These are phyloP conservation scores for Ceratobasidium sp. DNA, from an alignment of 1,284 basidiomycete species.

Conservation along the genomic window DNA sequence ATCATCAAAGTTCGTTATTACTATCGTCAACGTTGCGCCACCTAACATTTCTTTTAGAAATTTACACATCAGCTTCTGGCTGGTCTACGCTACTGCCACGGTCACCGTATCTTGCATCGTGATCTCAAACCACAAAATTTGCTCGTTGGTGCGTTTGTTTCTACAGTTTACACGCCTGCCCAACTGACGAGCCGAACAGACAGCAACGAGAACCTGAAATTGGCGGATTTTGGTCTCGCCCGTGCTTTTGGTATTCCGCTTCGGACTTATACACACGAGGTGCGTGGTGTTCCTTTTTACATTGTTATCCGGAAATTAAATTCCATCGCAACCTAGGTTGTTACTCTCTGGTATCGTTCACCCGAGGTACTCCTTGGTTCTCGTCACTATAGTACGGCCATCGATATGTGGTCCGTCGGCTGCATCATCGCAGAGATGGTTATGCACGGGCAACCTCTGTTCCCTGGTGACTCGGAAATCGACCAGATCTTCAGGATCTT, in stretches of 20 bases:
- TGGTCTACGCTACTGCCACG: slow-evolving; percentile 95
- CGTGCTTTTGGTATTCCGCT: slow-evolving; percentile 98
- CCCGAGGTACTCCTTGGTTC: slow-evolving; percentile 97
- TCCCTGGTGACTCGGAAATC: slow-evolving; percentile 99
- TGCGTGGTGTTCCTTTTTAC: slow-evolving; percentile 57
- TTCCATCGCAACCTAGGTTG: slow-evolving; percentile 72
- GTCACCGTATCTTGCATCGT: slow-evolving; percentile 95
- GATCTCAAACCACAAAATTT: slow-evolving; percentile 99
- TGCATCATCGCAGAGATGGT: slow-evolving; percentile 96
- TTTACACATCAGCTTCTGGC: slow-evolving; percentile 89
- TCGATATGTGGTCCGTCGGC: slow-evolving; percentile 98
- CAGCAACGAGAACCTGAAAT: slow-evolving; percentile 88
- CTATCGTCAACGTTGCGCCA: background rate
- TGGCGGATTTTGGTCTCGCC: slow-evolving; percentile 97
- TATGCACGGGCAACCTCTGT: slow-evolving; percentile 87
- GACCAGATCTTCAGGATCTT: slow-evolving; percentile 99
- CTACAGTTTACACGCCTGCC: background rate
- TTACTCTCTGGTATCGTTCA: slow-evolving; percentile 98
- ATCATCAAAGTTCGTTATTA: slow-evolving; percentile 80
- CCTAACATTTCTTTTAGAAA: slow-evolving; percentile 70
- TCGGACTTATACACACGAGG: slow-evolving; percentile 98
- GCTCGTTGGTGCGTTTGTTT: slow-evolving; percentile 68
- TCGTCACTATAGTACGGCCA: slow-evolving; percentile 94
- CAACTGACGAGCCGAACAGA: slow-evolving; percentile 61
- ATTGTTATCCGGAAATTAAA: slow-evolving; percentile 28